Evolutionary conservation across 1,284 basidiomycete species (phyloP).

Genomic region (Marasmius fiardii): DNA sequence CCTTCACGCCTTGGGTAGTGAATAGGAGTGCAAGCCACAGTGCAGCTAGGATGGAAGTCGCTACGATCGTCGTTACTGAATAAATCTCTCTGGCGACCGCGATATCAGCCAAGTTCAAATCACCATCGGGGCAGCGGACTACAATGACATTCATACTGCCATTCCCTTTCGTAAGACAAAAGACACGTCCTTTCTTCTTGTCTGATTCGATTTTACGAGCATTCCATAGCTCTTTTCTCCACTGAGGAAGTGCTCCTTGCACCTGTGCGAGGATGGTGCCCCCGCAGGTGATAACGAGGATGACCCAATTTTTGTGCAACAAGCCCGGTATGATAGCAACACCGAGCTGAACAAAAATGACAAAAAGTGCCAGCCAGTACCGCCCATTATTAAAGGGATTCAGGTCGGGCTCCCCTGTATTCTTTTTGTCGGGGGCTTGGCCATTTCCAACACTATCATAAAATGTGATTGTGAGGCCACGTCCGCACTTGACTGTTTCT

Average conservation of each 20-base stretch:
- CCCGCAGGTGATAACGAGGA: conserved; percentile 24
- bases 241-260: conserved; percentile 26
- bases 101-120: conserved; percentile 22
- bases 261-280: conserved; percentile 25
- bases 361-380: conserved; percentile 22
- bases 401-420: conserved; percentile 21
- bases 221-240: conserved; percentile 27
- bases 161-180: conserved; percentile 29
- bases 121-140: not conserved
- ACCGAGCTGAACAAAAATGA: conserved; percentile 25
- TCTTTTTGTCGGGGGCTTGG: conserved; percentile 6
- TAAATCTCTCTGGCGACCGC: conserved; percentile 13
- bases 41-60: conserved; percentile 8
- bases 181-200: conserved; percentile 18
- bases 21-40: conserved; percentile 19
- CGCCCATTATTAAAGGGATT: conserved; percentile 28
- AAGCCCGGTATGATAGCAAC: conserved; percentile 25
- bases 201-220: conserved; percentile 15
- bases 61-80: not conserved
- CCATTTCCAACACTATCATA: not conserved
- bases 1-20: conserved; percentile 15
- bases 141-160: conserved; percentile 12
- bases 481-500: not conserved
- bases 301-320: conserved; percentile 23
- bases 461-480: conserved; percentile 8